Evolutionary conservation across 805 yeast genomes (phyloP).

Genomic region (Myxozyma kluyveri): DNA sequence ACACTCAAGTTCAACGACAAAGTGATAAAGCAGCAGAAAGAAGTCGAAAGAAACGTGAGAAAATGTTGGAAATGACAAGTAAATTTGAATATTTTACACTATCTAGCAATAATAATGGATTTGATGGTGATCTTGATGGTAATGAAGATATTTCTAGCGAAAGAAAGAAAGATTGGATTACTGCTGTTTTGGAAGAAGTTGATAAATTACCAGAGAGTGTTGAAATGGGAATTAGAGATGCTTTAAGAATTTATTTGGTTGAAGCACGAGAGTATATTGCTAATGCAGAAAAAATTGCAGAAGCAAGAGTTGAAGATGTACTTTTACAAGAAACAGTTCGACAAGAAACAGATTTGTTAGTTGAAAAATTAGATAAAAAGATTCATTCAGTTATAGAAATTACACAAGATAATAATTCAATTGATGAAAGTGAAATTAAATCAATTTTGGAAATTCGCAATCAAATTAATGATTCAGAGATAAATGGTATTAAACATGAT

Average conservation of each 20-base stretch:
- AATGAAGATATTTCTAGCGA: background rate
- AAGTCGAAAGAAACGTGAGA: constrained; percentile 20
- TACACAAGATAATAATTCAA: constrained; percentile 5
- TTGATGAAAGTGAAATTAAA: constrained; percentile 8
- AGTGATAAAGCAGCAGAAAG: constrained; percentile 11
- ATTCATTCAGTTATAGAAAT: constrained; percentile 4
- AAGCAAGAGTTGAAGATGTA: constrained; percentile 21
- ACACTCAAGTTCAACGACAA: constrained; percentile 8
- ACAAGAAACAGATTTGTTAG: constrained; percentile 26
- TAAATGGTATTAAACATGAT: constrained; percentile 20
- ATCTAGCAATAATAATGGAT: background rate
- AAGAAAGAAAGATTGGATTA: constrained; percentile 14
- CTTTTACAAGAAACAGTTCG: constrained; percentile 10
- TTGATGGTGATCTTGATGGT: constrained; percentile 5
- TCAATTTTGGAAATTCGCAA: constrained; percentile 1
- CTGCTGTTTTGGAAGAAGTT: constrained; percentile 6
- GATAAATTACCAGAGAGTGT: background rate
- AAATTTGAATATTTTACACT: constrained; percentile 21
- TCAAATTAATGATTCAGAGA: constrained; percentile 8
- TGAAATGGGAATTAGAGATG: background rate
- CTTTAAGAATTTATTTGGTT: constrained; percentile 10
- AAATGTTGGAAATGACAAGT: constrained; percentile 20
- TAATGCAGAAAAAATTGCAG: constrained; percentile 17
- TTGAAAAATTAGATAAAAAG: constrained; percentile 16
- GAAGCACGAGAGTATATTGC: constrained; percentile 19